Evolutionary conservation across 208 protist genomes (phyloP).

Genomic region (Crithidia expoeki): DNA sequence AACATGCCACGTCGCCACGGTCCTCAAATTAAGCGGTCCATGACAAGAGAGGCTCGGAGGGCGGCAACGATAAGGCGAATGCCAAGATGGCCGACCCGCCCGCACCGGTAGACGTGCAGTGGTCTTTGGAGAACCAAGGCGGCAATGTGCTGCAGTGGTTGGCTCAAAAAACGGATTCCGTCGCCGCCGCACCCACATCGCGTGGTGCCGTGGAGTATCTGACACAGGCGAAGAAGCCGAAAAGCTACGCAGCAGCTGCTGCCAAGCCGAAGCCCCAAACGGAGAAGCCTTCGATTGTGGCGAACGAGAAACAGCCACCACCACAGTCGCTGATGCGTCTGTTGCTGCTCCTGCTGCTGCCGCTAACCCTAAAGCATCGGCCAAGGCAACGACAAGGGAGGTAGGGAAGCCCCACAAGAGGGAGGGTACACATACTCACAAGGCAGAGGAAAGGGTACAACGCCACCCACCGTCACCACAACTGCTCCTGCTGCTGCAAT

Average conservation of each 20-base stretch:
- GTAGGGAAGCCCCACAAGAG: constrained; percentile 9
- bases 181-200: constrained; percentile 13
- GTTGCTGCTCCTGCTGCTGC: too few species aligned
- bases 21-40: constrained; percentile 33
- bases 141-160: constrained; percentile 75
- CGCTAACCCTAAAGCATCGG: too few species aligned
- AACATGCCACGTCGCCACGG: constrained; percentile 21
- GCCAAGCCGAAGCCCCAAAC: constrained; percentile 13
- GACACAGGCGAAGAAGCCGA: constrained; percentile 45
- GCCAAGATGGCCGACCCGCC: not conserved
- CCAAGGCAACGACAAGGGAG: constrained; percentile 11
- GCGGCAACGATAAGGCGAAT: constrained; percentile 10
- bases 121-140: constrained; percentile 40
- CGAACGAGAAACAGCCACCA: not conserved
- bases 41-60: constrained; percentile 21
- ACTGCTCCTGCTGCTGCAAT: not conserved
- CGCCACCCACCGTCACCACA: not conserved
- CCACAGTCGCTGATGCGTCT: not conserved
- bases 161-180: constrained; percentile 47
- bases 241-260: constrained; percentile 16
- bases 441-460: constrained; percentile 1
- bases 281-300: not conserved
- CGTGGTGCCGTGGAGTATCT: constrained; percentile 74
- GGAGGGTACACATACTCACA: constrained; percentile 10
- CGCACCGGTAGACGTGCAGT: constrained; percentile 19